phyloP scores from a whole-genome alignment of 805 yeast genomes.

The Barnettozyma pratensis region DNA sequence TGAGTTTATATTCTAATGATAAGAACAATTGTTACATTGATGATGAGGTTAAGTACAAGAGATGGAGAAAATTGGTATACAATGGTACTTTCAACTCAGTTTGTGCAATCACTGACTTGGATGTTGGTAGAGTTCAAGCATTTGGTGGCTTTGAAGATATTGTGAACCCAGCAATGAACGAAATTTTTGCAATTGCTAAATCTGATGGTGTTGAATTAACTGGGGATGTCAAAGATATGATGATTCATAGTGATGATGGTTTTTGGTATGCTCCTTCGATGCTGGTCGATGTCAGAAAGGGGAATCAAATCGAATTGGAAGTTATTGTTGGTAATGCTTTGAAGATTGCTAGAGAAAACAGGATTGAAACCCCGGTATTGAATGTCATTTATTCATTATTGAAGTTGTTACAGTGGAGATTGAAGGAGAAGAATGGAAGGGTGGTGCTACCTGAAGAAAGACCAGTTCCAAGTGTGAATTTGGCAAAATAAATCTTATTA shows the following conservation, averaged over 20 bases:
- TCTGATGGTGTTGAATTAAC: slow-evolving; percentile 60
- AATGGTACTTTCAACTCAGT: slow-evolving; percentile 64
- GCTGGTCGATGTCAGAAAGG: slow-evolving; percentile 62
- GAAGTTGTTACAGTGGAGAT: slow-evolving; percentile 54
- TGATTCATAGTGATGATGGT: slow-evolving; percentile 56
- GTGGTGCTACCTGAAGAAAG: slow-evolving; percentile 38
- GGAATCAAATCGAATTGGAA: slow-evolving; percentile 67
- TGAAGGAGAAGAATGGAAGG: slow-evolving; percentile 52
- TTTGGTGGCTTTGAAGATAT: slow-evolving; percentile 38
- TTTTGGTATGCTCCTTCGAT: slow-evolving; percentile 64
- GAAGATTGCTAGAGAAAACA: slow-evolving; percentile 39
- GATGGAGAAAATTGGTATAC: slow-evolving; percentile 68
- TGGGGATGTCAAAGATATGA: slow-evolving; percentile 39
- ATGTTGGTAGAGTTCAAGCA: slow-evolving; percentile 48
- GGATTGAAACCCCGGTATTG: slow-evolving; percentile 57
- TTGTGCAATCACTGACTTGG: slow-evolving; percentile 53
- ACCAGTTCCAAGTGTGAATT: slow-evolving; percentile 24
- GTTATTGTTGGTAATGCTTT: slow-evolving; percentile 66
- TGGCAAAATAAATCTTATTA: background rate
- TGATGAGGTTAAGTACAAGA: slow-evolving; percentile 42
- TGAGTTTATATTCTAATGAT: slow-evolving; percentile 40
- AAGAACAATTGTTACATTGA: slow-evolving; percentile 36
- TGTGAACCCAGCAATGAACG: slow-evolving; percentile 60
- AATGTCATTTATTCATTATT: slow-evolving; percentile 52
- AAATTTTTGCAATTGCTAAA: slow-evolving; percentile 58